Evolutionary conservation across 2,329 filamentous ascomycete species (phyloP), one percentile per base, ranked within the genome.

Genomic region (Microdochium trichocladiopsis): DNA sequence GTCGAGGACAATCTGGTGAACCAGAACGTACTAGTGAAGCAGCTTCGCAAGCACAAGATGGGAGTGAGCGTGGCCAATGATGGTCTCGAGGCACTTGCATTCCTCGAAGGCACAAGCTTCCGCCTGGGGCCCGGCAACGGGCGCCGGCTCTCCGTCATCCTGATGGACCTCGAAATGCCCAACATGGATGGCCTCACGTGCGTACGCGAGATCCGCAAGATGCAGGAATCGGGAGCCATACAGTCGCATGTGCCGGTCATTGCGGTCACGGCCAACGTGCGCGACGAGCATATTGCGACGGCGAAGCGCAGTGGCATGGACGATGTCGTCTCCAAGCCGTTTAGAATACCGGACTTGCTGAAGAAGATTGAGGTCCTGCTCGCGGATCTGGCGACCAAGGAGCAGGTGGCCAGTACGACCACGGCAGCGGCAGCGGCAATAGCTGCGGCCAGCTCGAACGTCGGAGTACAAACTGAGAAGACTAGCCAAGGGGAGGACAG

Each of bases 1-100:
- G 84, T 87, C 0, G 84, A 87, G 63, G 84, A 87, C 60, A 87
- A 87, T 60, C 70, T 76, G 3, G 83, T 86, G 56, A 87, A 87
- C 61, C 84, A 86, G 60, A 84, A 84, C 58, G 83, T 85, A 41
- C 66, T 87, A 1, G 68, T 84, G n/a, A 83, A 83, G 49, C 84
- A 84, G 62, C 69, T 87, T 4, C 73, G 72, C 52, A 84, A 83
- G 59, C 75, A 79, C 16, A 76, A 78, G 4, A 77, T 85, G 52
- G 72, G 72, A 3, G 82, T 82, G 3, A 80, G 82, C 52, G 79
- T 79, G 0, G 83, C 82, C 4, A 69, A 82, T 37, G 83, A 87
- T 59, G 84, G 84, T 4, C 70, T 83, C 2, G 82, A 87, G 63
- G 85, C 50, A 0, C 61, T 79, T 1, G 69, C 70, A 0, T 66